Conservation (phyloP, 441 rosid species). For the Arabidopsis lyrata region DNA sequence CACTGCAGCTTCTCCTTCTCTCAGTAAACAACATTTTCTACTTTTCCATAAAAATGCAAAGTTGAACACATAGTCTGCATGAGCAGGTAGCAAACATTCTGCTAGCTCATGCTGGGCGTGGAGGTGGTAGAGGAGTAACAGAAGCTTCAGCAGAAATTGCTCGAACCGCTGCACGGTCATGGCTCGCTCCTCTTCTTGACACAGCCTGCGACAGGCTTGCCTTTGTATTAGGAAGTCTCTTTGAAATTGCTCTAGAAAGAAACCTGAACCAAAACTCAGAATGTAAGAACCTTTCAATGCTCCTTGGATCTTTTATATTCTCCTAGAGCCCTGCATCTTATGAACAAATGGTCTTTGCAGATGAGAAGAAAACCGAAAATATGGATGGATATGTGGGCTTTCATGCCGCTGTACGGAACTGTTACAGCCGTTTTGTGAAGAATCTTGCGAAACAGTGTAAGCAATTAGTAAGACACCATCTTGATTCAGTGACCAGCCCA, state of each 20-base stretch:
- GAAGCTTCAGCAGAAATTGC: slow-evolving; percentile 99
- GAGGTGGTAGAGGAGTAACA: slow-evolving; percentile 84
- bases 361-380: slow-evolving; percentile 65
- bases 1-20: neutral
- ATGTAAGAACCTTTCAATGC: slow-evolving; percentile 54
- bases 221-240: slow-evolving; percentile 85
- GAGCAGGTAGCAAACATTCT: slow-evolving; percentile 90
- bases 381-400: slow-evolving; percentile 90
- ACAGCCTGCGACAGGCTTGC: slow-evolving; percentile 92
- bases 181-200: slow-evolving; percentile 98
- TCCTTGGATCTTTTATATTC: slow-evolving; percentile 19
- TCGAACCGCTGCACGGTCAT: slow-evolving; percentile 89
- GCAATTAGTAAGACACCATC: slow-evolving; percentile 89
- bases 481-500: slow-evolving; percentile 94
- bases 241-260: slow-evolving; percentile 90
- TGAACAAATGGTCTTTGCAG: slow-evolving; percentile 49
- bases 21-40: neutral
- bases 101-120: slow-evolving; percentile 91
- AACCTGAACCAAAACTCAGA: slow-evolving; percentile 63
- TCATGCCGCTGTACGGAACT: slow-evolving; percentile 84
- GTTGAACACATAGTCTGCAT: slow-evolving; percentile 12
- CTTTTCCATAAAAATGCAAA: neutral
- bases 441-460: slow-evolving; percentile 88
- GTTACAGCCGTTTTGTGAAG: slow-evolving; percentile 72
- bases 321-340: neutral